Evolutionary conservation across 495 filamentous ascomycete genomes (phyloP), one percentile per base, ranked within the genome.

Genomic region (Aspergillus coremiiformis): DNA sequence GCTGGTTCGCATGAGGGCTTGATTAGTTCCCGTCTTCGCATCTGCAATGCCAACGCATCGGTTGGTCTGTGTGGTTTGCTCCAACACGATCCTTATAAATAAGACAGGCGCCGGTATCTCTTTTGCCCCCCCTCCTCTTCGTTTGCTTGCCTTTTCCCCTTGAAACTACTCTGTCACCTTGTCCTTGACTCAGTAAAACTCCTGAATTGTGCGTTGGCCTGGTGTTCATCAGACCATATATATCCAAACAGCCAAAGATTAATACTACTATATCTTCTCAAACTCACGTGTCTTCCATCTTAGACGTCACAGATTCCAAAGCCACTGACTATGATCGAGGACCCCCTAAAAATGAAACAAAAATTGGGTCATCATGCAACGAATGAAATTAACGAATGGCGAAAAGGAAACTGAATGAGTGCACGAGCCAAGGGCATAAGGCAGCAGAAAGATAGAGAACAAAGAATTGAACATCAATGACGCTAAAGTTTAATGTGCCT

Each of bases 31-130:
- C 61, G 61, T 60, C 58, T 55, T 52, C 51, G 58, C 58, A 55
- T 54, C 61, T 64, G 61, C 64, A 67, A 49, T 65, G 66, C 66
- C 66, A 69, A 67, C 66, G 55, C 66, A 69, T 67, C 66, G 64
- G 47, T 64, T 69, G 66, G 64, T 63, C 62, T 61, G 66, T 65
- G 66, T 65, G 58, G 44, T 52, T 29, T 47, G 39, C 21, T 52
- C 23, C 29, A 58, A 30, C 45, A 44, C 15, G 49, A 48, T 45
- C 26, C 46, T 41, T 51, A 39, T 51, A 47, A 49, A 49, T 55
- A 55, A 35, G 35, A 46, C 29, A 39, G 22, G 49, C 33, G 46
- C 26, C 22, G 22, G 15, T 41, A 21, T 45, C 46, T 48, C 47
- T 51, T 43, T 20, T 45, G 20, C 21, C 42, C 39, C 39, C 27